Base-by-base conservation (phyloP, 176 grass and related monocot genomes). In the Oryza glumipatula region DNA sequence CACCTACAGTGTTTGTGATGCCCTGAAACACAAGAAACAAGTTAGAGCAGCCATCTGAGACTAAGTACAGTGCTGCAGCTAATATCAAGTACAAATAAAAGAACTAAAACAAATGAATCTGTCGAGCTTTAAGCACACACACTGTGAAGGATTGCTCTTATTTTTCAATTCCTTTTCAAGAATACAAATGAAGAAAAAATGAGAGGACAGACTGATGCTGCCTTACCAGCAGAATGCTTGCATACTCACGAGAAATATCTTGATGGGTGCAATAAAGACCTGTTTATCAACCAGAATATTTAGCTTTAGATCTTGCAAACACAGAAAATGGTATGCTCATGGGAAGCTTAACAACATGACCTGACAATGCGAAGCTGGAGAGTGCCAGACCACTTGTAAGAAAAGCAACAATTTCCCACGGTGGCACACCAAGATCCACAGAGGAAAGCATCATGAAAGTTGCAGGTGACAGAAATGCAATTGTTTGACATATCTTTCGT, bases 231-330 rank as follows among this genome's bases (percentile, higher is more conserved):
- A 99, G 93, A 87, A 96, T 99, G 85, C 96, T 99, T 83, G 96
- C 96, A 89, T 99, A 94, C 88, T 96, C 90, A 66, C 83, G 91
- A 32, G 96, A 98, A 76, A 99, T 99, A 91, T 99, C 93, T 91
- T 96, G 96, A 87, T 98, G 96, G 4, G 93, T 96, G 80, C 96
- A 98, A 92, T 98, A 98, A 78, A 98, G 91, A 33, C 96, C 93
- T 98, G 86, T 71, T 76, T 44, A 69, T 54, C 14, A 43, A 80
- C 48, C 6, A 70, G 58, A 77, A 81, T 68, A 65, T 78, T 90
- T 64, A 76, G 84, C 14, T 94, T 70, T 82, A 36, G 23, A 68
- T 23, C 26, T 79, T 83, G n/a, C 63, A 91, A 79, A 76, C 21
- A 32, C 49, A 15, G 6, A 85, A 13, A 80, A 76, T 78, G n/a